These are phyloP conservation scores for Pseudonitzschia pungens DNA, from an alignment of 108 stramenopile species.

Conservation along the genomic window DNA sequence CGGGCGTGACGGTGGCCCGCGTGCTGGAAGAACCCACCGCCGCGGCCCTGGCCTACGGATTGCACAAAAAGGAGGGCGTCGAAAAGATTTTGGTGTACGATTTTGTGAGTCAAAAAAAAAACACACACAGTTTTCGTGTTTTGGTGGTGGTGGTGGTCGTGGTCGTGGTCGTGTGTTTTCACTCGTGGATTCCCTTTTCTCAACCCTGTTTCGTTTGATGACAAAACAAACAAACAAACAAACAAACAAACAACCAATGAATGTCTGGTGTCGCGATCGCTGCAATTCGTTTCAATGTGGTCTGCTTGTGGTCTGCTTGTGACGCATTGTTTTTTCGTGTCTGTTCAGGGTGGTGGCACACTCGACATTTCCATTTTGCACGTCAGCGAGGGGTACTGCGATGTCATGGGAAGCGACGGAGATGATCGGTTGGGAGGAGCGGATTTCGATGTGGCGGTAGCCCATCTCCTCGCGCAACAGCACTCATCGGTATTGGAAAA, in stretches of 20 bases:
- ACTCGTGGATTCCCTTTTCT: too few relatives aligned
- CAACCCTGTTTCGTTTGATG: too few relatives aligned
- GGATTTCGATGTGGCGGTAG: slow-evolving; percentile 90
- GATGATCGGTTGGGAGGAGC: slow-evolving; percentile 89
- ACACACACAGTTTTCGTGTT: too few relatives aligned
- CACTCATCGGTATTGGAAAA: slow-evolving; percentile 26
- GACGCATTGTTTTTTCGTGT: neutral
- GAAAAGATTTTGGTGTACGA: slow-evolving; percentile 97
- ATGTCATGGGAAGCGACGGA: slow-evolving; percentile 92
- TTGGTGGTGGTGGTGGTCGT: too few relatives aligned
- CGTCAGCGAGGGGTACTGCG: slow-evolving; percentile 90
- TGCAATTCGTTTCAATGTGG: too few relatives aligned
- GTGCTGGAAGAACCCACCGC: slow-evolving; percentile 94
- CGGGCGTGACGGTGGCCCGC: slow-evolving; percentile 84
- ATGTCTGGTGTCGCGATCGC: too few relatives aligned
- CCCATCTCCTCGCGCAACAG: slow-evolving; percentile 48
- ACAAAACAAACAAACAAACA: too few relatives aligned
- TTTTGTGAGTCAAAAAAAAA: slow-evolving; percentile 42
- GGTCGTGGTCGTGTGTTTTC: too few relatives aligned
- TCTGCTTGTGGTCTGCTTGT: too few relatives aligned
- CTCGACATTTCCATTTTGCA: slow-evolving; percentile 93
- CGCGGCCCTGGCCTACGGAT: slow-evolving; percentile 95
- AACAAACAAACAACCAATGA: too few relatives aligned
- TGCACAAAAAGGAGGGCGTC: slow-evolving; percentile 91
- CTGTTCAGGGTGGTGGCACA: slow-evolving; percentile 87